Evolutionary conservation across 2,329 filamentous ascomycete species (phyloP), one percentile per base, ranked within the genome.

Genomic region (Aspergillus alliaceus): DNA sequence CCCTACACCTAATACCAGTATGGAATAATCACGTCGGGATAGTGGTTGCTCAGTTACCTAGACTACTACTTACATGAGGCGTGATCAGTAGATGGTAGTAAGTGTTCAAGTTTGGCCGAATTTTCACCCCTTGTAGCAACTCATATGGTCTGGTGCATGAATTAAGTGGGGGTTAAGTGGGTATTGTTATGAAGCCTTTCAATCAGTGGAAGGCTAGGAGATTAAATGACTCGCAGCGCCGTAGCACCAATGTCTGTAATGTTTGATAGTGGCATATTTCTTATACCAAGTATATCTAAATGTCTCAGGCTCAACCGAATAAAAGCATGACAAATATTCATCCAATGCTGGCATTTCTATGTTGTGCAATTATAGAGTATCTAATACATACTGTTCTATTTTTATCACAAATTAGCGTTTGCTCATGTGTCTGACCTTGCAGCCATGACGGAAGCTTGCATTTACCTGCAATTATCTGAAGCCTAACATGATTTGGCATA

Each of bases 111-210:
- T 20, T 9, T 20, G 35, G n/a, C n/a, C 37, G n/a, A n/a, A n/a
- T n/a, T n/a, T n/a, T n/a, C n/a, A n/a, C n/a, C n/a, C n/a, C n/a
- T n/a, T n/a, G n/a, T n/a, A n/a, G n/a, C n/a, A 25, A 51, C 46
- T 35, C 51, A 51, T 50, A 49, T 53, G 54, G 62, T 64, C 63
- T 64, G 63, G 66, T 66, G 66, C 62, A 63, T 69, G 62, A 69
- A 61, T 59, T 57, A 52, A 64, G 68, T 70, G 68, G 67, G 57
- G 63, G 51, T 42, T 18, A 48, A 14, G 22, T 25, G 39, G 39
- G 6, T 25, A 42, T 25, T 6, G n/a, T 7, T 12, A 12, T 42
- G 39, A 42, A 25, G 39, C 39, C 39, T 24, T 42, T 42, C 5
- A 6, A 12, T 40, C 37, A 24, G 18, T 14, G n/a, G 37, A 32